These are phyloP conservation scores for Copromyces sp. DNA, from an alignment of 495 filamentous ascomycete species.

Conservation along the genomic window DNA sequence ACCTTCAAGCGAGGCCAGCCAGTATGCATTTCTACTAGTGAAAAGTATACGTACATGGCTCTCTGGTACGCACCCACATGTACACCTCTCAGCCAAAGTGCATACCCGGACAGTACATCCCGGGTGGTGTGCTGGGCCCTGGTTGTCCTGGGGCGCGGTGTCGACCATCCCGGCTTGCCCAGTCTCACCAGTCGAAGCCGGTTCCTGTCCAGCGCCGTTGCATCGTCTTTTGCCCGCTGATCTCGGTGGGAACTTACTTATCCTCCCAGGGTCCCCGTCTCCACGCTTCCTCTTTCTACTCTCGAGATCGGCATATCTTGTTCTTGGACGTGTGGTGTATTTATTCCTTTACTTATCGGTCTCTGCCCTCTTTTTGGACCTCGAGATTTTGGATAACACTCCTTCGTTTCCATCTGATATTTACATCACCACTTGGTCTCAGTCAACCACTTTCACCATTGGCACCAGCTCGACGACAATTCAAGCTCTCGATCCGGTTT, in stretches of 20 bases:
- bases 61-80: not conserved
- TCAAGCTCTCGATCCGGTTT: slow-evolving; percentile 14
- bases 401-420: slow-evolving; percentile 37
- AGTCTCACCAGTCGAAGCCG: slow-evolving; percentile 15
- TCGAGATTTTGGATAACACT: slow-evolving; percentile 35
- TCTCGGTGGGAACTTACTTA: slow-evolving; percentile 37
- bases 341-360: slow-evolving; percentile 41
- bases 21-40: slow-evolving; percentile 13
- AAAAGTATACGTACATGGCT: slow-evolving; percentile 11
- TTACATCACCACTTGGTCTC: slow-evolving; percentile 10
- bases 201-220: slow-evolving; percentile 26
- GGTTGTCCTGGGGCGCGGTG: slow-evolving; percentile 6
- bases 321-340: slow-evolving; percentile 37
- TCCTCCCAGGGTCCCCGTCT: slow-evolving; percentile 39
- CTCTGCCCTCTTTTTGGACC: slow-evolving; percentile 35
- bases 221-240: slow-evolving; percentile 30
- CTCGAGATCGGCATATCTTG: slow-evolving; percentile 41
- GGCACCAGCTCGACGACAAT: slow-evolving; percentile 6
- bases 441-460: slow-evolving; percentile 4
- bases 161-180: slow-evolving; percentile 7
- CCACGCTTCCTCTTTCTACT: slow-evolving; percentile 29
- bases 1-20: slow-evolving; percentile 33
- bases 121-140: slow-evolving; percentile 6
- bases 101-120: slow-evolving; percentile 1
- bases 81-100: not conserved